Base-by-base conservation (phyloP, 1,284 basidiomycete species). In the Trametes hirsuta region DNA sequence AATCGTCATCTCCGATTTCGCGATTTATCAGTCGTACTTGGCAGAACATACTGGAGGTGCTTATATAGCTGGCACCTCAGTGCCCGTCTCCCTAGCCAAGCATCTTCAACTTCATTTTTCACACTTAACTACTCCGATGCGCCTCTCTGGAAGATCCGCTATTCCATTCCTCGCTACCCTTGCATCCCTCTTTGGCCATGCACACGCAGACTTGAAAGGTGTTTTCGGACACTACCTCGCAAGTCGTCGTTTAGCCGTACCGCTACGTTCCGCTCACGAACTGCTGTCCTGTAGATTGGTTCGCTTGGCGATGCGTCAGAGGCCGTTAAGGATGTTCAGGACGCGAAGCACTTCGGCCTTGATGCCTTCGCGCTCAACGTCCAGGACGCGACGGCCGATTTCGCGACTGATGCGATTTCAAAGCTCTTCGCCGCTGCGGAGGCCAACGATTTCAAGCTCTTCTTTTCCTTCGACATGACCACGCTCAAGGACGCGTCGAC, bases 401-500 rank as follows among this genome's bases (percentile, higher is more conserved):
- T 48, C 25, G 30, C 62, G 3, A 53, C 53, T 18, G 35, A 45
- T 10, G 53, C 62, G 14, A 48, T 64, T 10, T 40, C 51, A 24
- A 39, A 52, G 12, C 62, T 64, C 22, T 64, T 64, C 59, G 45
- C 50, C 24, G 62, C 62, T 1, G 62, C 62, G 4, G 53, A 54
- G 21, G 18, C 44, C 4, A 64, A 64, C 42, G 52, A 46, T 55
- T 94, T 94, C 79, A 91, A 91, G 72, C 76, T 94, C 53, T 93
- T 93, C 76, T 72, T 94, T 67, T 91, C 87, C n/a, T 83, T 93
- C 55, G 91, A 94, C 72, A 91, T 94, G 89, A 80, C 52, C 12
- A 44, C 47, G 4, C 48, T 64, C 40, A 55, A 52, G 36, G 51
- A 60, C 44, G 58, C 62, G 6, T 52, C 52, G 12, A 55, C 55